phyloP scores from a whole-genome alignment of 2,329 filamentous ascomycete genomes.

The Ceratocystiopsis sp. region DNA sequence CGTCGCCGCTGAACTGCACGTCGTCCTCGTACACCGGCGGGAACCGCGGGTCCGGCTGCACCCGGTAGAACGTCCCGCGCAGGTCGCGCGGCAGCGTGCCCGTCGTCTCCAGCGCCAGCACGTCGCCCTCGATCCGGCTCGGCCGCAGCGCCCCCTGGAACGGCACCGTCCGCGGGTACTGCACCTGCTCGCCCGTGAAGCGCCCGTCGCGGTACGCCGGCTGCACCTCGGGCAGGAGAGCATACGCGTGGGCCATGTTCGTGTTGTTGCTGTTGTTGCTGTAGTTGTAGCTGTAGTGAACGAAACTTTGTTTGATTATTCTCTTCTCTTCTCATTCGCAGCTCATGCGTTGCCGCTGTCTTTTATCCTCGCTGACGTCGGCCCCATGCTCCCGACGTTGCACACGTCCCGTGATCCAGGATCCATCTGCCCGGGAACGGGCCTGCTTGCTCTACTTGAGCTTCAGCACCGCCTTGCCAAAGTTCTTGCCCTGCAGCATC shows the following conservation, averaged over 20 bases:
- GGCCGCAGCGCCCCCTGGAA: constrained; percentile 10
- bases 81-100: constrained; percentile 25
- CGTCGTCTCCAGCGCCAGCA: constrained; percentile 11
- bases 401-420: too few species aligned
- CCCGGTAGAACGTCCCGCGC: constrained; percentile 29
- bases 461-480: constrained; percentile 72
- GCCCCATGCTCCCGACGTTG: too few species aligned
- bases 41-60: constrained; percentile 35
- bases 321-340: too few species aligned
- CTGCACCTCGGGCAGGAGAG: constrained; percentile 9
- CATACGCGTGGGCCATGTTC: constrained; percentile 11
- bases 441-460: constrained; percentile 15
- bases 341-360: too few species aligned
- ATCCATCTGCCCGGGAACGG: too few species aligned
- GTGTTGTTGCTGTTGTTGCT: not conserved
- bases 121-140: constrained; percentile 9
- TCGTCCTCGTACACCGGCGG: constrained; percentile 38
- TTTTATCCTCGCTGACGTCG: not conserved
- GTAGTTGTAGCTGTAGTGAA: too few species aligned
- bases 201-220: constrained; percentile 10
- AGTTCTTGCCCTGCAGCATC: constrained; percentile 63
- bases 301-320: too few species aligned
- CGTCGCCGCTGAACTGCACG: constrained; percentile 20
- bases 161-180: constrained; percentile 8
- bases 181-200: constrained; percentile 8